A percentile compares a stretch with the other conserved stretches of the same genome.
Conservation (phyloP, 2,329 filamentous ascomycete species). For the Colletotrichum chlorophyti region DNA sequence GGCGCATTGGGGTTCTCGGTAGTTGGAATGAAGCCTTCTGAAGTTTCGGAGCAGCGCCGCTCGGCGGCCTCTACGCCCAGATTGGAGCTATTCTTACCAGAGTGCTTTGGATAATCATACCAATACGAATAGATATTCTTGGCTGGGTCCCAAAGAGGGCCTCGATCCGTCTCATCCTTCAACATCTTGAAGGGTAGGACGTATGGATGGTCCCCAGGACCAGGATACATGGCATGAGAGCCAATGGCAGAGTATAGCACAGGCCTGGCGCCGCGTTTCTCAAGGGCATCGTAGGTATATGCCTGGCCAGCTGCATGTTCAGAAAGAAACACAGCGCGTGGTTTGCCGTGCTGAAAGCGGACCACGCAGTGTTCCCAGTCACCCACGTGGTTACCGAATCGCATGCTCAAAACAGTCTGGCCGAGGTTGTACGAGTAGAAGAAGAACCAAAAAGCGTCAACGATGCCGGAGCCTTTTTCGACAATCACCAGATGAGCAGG, state of each 20-base stretch:
- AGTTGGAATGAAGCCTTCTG: constrained; percentile 53
- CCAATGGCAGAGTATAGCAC: constrained; percentile 88
- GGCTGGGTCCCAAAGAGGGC: constrained; percentile 86
- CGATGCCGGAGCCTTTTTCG: constrained; percentile 83
- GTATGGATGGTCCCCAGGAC: constrained; percentile 81
- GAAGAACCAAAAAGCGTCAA: constrained; percentile 99
- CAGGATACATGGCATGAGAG: constrained; percentile 94
- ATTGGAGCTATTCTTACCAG: constrained; percentile 38
- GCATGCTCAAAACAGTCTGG: constrained; percentile 85
- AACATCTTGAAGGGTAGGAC: constrained; percentile 87
- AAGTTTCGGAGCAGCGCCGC: constrained; percentile 21
- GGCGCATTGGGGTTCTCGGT: constrained; percentile 76
- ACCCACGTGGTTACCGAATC: constrained; percentile 95
- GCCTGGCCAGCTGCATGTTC: constrained; percentile 91
- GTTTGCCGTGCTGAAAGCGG: constrained; percentile 84
- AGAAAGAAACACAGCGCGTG: constrained; percentile 87
- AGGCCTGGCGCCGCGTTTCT: constrained; percentile 74
- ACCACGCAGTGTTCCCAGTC: constrained; percentile 98
- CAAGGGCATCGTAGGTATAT: constrained; percentile 84
- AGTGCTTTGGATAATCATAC: constrained; percentile 69
- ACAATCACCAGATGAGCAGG: constrained; percentile 87
- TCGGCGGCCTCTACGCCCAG: constrained; percentile 31
- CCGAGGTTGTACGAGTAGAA: constrained; percentile 98
- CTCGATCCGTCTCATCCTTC: constrained; percentile 83
- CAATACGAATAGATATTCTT: constrained; percentile 85